Evolutionary conservation across 768 basidiomycete genomes (phyloP).

Genomic region (Cystofilobasidium ferigula): DNA sequence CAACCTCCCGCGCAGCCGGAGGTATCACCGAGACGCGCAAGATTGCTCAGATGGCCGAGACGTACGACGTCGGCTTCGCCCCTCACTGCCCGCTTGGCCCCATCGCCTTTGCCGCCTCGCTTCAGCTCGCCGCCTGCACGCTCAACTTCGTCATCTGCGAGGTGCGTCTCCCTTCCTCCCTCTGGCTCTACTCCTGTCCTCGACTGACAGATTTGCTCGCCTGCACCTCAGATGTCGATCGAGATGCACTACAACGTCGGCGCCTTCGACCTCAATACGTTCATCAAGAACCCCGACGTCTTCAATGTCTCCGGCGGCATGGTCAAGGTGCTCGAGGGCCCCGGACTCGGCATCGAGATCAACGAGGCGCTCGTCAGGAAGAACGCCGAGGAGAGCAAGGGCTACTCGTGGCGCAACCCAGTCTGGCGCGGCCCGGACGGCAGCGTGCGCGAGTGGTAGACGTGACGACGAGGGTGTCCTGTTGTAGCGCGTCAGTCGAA

Average conservation of each 20-base stretch:
- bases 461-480: too few species aligned
- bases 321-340: conserved; percentile 45
- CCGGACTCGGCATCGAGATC: conserved; percentile 54
- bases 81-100: conserved; percentile 65
- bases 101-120: conserved; percentile 52
- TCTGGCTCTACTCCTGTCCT: too few species aligned
- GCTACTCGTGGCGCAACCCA: conserved; percentile 48
- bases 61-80: conserved; percentile 56
- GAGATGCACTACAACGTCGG: conserved; percentile 47
- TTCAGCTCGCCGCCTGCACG: conserved; percentile 51
- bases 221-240: conserved; percentile 24
- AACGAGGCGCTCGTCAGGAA: conserved; percentile 49
- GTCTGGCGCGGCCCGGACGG: conserved; percentile 52
- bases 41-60: conserved; percentile 52
- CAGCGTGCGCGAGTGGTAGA: conserved; percentile 48
- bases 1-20: neutral
- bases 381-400: conserved; percentile 34
- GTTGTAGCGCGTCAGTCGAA: too few species aligned
- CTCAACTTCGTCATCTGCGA: conserved; percentile 48
- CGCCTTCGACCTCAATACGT: conserved; percentile 50
- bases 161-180: conserved; percentile 29
- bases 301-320: conserved; percentile 50
- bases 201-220: too few species aligned
- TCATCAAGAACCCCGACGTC: conserved; percentile 44
- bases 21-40: conserved; percentile 51